Conservation (phyloP, 163 green algal genomes). For the Prototheca wickerhamii region DNA sequence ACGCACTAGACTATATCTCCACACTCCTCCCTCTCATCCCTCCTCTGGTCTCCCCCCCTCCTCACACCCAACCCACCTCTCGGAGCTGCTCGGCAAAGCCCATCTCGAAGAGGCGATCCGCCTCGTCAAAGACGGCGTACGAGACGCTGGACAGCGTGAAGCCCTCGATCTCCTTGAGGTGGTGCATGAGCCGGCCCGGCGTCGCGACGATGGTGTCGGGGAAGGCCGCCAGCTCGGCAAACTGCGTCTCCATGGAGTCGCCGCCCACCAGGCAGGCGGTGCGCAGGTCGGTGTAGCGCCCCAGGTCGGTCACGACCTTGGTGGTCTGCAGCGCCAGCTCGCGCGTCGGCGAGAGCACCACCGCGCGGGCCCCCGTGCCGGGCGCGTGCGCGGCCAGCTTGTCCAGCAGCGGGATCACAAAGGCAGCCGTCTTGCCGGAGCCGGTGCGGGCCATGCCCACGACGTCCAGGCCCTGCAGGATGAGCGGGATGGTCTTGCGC, state of each 20-base stretch:
- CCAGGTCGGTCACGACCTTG: conserved; percentile 56
- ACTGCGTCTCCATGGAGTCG: conserved; percentile 94
- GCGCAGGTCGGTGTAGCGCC: conserved; percentile 62
- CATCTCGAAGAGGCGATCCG: conserved; percentile 97
- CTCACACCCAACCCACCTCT: conserved; percentile 1
- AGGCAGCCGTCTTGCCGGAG: conserved; percentile 95
- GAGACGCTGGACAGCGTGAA: conserved; percentile 69
- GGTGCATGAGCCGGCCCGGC: conserved; percentile 81
- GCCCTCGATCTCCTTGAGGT: conserved; percentile 69
- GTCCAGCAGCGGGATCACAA: conserved; percentile 91
- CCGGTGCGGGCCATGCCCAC: conserved; percentile 96
- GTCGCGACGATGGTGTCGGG: conserved; percentile 92
- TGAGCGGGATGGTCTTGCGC: conserved; percentile 77
- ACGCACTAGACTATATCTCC: too few relatives aligned
- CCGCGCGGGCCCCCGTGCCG: conserved; percentile 59
- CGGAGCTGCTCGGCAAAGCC: conserved; percentile 84
- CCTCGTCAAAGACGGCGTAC: conserved; percentile 89
- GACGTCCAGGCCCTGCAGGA: conserved; percentile 78
- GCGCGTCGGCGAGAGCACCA: conserved; percentile 85
- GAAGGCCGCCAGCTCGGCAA: conserved; percentile 84
- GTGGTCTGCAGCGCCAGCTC: conserved; percentile 83
- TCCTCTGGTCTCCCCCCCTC: not conserved
- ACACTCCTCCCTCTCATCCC: not conserved
- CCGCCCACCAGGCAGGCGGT: conserved; percentile 80
- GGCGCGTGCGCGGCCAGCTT: conserved; percentile 63